Conservation (phyloP, 106 monocot species). For the Phalaenopsis aphrodite region DNA sequence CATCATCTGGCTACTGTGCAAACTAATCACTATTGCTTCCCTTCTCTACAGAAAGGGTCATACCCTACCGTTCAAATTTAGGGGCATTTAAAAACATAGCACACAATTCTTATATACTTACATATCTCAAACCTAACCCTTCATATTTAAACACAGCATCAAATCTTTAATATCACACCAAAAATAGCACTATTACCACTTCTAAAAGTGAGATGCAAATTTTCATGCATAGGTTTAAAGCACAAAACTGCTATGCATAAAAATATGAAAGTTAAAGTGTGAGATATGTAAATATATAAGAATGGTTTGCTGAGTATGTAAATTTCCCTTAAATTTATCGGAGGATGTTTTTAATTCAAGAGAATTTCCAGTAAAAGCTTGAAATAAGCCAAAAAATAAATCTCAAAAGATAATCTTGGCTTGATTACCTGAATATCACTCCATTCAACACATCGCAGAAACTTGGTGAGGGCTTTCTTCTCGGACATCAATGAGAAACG, state of each 20-base stretch:
- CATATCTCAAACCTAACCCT: too few relatives aligned
- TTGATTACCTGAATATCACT: constrained; percentile 83
- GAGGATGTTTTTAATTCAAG: not conserved
- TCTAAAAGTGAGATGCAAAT: too few relatives aligned
- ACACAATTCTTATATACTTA: too few relatives aligned
- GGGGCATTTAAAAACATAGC: too few relatives aligned
- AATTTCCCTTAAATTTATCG: not conserved
- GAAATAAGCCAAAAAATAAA: not conserved
- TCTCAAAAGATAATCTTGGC: not conserved
- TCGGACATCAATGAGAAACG: constrained; percentile 97
- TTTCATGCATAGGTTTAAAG: too few relatives aligned
- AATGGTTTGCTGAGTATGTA: too few relatives aligned
- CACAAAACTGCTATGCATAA: too few relatives aligned
- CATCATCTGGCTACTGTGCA: not conserved
- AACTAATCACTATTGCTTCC: not conserved
- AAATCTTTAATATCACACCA: too few relatives aligned
- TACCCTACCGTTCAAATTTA: not conserved
- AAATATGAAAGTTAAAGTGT: too few relatives aligned
- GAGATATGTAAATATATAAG: too few relatives aligned
- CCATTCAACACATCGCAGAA: constrained; percentile 96
- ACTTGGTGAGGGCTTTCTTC: constrained; percentile 94
- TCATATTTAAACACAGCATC: too few relatives aligned
- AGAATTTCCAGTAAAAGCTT: not conserved
- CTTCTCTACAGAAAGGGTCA: not conserved
- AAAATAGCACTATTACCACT: too few relatives aligned